Evolutionary conservation across 2,329 filamentous ascomycete species (phyloP), one percentile per base, ranked within the genome.

Genomic region (Ceratocystis smalleyi): DNA sequence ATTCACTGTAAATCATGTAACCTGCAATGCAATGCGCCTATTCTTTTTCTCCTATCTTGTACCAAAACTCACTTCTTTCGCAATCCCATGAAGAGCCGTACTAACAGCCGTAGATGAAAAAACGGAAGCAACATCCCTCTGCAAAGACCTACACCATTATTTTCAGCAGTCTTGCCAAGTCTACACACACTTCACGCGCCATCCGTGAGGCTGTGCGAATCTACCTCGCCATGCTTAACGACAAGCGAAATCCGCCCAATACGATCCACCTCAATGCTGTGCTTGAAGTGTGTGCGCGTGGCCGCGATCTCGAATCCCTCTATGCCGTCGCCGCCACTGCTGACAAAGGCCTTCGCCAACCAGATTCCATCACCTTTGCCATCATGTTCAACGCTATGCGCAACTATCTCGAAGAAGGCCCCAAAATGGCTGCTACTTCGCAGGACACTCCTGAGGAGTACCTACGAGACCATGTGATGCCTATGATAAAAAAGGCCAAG

Each of bases 181-280:
- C 85, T 17, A 72, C 80, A 1, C 80, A 86, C 66, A 74, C 79
- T 0, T 77, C 80, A 54, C 73, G 82, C 35, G 84, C 84, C 60
- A 79, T 94, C 5, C 73, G 78, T 64, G 85, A 87, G 68, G 89
- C 90, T 0, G 74, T 91, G 57, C 81, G 82, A 66, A 78, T 96
- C 62, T 97, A 95, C 76, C 81, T 89, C 69, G 83, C 83, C 64
- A 87, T 97, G 75, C 79, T 80, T 47, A 79, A 78, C 3, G 79
- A 83, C 43, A 83, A 81, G 0, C 77, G 79, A 6, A 77, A 95
- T 61, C 79, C 84, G 68, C 87, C 88, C 17, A 88, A 85, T 69
- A 87, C 86, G 43, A 87, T 89, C 65, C 94, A 97, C 71, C 84
- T 89, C 68, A 99, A 99, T 72, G 89, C 91, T 8, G 83, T 91